Base-by-base conservation (phyloP, 306 rosid species). In the Phaseolus lunatus region DNA sequence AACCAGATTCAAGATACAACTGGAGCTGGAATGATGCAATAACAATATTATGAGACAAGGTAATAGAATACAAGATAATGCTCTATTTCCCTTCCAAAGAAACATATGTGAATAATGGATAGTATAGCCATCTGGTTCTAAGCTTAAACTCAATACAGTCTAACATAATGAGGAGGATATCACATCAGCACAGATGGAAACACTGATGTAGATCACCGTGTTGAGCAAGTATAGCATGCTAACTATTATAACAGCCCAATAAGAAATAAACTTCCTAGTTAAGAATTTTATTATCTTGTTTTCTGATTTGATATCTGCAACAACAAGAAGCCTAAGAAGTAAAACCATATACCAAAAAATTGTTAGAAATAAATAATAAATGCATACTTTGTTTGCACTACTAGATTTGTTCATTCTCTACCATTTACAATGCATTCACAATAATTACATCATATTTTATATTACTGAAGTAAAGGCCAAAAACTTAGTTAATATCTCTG, bases 291-390 rank as follows among this genome's bases (percentile, higher is more conserved):
- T 27, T 43, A 6, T 61, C 39, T 23, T 20, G 67, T 44, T 19
- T 59, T 24, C 39, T 39, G 27, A 43, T 65, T 62, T 39, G 29
- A 49, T 44, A 53, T 63, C 14, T 64, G 52, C 26, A 52, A 41
- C 52, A 75, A 20, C 15, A 70, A 70, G 67, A 79, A 44, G 69
- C 33, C 69, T 56, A 45, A 64, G 64, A 59, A 44, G 18, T 74
- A 65, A 61, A 73, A 27, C 24, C 61, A 61, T 44, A 15, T 26
- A 10, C 50, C 22, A 48, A 58, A 16, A 20, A 50, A 68, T 24
- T 24, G 24, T 35, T 23, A 45, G 35, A 20, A 43, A 23, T 50
- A 59, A 43, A 70, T 47, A 67, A 52, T 35, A 31, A n/a, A 48
- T 5, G 12, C 64, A 52, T 37, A 26, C 68, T 80, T 20, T 9